phyloP scores from a whole-genome alignment of 2,329 filamentous ascomycete genomes.

The Pseudogymnoascus sp. region DNA sequence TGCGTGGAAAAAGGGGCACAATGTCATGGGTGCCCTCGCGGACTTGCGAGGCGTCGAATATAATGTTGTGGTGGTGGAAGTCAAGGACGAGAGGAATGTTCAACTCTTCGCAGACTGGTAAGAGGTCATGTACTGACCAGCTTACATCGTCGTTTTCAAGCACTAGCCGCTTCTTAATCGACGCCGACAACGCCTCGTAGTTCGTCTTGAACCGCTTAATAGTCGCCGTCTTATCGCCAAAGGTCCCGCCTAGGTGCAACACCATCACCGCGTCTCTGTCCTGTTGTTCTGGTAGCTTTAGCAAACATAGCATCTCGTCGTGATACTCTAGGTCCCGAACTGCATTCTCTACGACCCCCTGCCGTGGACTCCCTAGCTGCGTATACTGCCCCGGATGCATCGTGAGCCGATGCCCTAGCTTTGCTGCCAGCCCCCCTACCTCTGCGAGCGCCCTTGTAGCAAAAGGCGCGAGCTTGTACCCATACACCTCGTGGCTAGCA shows the following conservation, averaged over 20 bases:
- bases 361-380: constrained; percentile 75
- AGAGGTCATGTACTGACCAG: constrained; percentile 84
- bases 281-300: constrained; percentile 68
- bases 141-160: constrained; percentile 91
- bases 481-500: constrained; percentile 78
- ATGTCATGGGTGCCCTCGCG: constrained; percentile 83
- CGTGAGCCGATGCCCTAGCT: constrained; percentile 75
- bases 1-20: constrained; percentile 63
- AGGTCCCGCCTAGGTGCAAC: constrained; percentile 83
- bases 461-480: constrained; percentile 77
- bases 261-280: constrained; percentile 90
- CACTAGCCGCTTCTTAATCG: constrained; percentile 72
- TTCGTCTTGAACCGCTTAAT: constrained; percentile 70
- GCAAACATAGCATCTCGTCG: constrained; percentile 69
- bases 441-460: constrained; percentile 69
- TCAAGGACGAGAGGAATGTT: constrained; percentile 89
- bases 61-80: constrained; percentile 91
- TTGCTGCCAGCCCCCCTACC: constrained; percentile 65
- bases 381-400: constrained; percentile 91
- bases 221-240: constrained; percentile 76
- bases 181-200: constrained; percentile 56
- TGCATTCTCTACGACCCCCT: constrained; percentile 66
- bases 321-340: constrained; percentile 82
- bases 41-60: constrained; percentile 64
- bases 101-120: constrained; percentile 87